Base-by-base conservation (phyloP, 305 asterid species). In the Fraxinus paxiana region DNA sequence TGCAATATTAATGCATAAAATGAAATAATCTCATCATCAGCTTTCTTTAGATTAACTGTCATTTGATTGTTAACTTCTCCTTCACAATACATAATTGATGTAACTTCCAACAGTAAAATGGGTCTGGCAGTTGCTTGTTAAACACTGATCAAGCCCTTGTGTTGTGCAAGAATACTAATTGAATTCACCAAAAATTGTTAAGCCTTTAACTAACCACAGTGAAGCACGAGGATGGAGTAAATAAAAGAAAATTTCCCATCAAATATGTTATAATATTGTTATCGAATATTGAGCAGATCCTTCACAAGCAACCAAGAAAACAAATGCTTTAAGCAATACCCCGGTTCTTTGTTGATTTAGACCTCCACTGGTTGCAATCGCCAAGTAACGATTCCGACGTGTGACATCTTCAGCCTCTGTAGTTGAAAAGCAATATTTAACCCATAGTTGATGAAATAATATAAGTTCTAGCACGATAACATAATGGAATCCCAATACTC, bases 331-430 rank as follows among this genome's bases (percentile, higher is more conserved):
- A 78, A 74, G 15, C 6, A 82, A 78, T 92, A 94, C 99, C 97
- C 99, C 99, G 65, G 97, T 96, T 85, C 99, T 91, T 86, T 96
- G 99, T 87, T 96, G 99, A 87, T 96, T 96, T 81, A 96, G 88
- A 79, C 99, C 99, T 85, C 99, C 99, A 87, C 99, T 96, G 83
- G 98, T 89, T 70, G 95, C 97, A 82, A 96, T 93, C 73, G 90
- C 88, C 92, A 96, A 90, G 87, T 90, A 94, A 33, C 97, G 92
- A 85, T 92, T 87, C n/a, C 90, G 80, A 59, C 77, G 87, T 7
- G 91, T 92, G 73, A 92, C 78, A n/a, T 83, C 89, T 84, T 79
- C 86, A 85, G 97, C 95, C 82, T 87, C 99, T 95, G 93, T 54
- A 70, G 28, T 82, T 54, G 79, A 80, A 76, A 82, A 35, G 75